Conservation (phyloP, 768 basidiomycete genomes). For the Clathrus columnatus region DNA sequence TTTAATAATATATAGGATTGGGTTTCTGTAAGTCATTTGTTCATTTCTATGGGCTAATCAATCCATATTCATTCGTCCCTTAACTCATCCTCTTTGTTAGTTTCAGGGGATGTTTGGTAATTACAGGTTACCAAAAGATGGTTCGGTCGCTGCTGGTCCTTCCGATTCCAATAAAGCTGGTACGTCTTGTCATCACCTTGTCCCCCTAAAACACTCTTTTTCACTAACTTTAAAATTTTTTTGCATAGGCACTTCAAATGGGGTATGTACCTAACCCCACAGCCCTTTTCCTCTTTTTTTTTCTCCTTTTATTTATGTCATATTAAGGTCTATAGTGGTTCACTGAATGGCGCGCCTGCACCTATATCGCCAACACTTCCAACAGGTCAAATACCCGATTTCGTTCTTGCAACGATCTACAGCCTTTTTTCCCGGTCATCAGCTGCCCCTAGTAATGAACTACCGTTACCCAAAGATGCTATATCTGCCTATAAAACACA, state of each 20-base stretch:
- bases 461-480: slow-evolving; percentile 1
- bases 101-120: slow-evolving; percentile 10
- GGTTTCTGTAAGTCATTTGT: slow-evolving; percentile 2
- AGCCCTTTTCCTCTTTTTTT: background rate
- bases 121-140: slow-evolving; percentile 5
- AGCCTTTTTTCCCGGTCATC: slow-evolving; percentile 4
- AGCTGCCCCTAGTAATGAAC: background rate
- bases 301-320: background rate
- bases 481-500: slow-evolving; percentile 60
- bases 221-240: no score
- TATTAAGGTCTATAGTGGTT: background rate
- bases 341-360: background rate
- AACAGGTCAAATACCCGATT: background rate
- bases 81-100: background rate
- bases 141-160: background rate
- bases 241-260: background rate
- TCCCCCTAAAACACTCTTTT: no score
- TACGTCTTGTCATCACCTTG: no score
- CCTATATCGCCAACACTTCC: background rate
- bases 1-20: slow-evolving; percentile 1
- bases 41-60: background rate
- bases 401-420: slow-evolving; percentile 3
- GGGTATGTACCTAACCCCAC: background rate
- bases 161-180: background rate
- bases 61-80: background rate